A percentile compares a stretch with the other conserved stretches of the same genome.
phyloP scores from a whole-genome alignment of 2,329 filamentous ascomycete genomes.

The Penicillium brasilianum region DNA sequence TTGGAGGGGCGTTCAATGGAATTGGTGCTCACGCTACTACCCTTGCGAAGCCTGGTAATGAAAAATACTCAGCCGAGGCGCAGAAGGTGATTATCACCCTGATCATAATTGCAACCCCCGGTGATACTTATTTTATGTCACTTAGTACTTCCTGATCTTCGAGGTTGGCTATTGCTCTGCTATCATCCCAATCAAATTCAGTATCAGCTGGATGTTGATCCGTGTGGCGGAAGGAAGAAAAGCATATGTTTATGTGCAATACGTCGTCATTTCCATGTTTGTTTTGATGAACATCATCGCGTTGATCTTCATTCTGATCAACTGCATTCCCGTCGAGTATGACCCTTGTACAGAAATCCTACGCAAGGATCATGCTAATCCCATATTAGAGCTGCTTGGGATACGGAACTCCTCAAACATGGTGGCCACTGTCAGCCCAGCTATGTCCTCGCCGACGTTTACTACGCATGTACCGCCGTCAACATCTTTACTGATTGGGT shows the following conservation, averaged over 20 bases:
- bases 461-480: slow-evolving; percentile 33
- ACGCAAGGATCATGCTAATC: background rate
- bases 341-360: background rate
- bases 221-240: slow-evolving; percentile 32
- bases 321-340: background rate
- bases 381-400: slow-evolving; percentile 29
- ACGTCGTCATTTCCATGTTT: background rate
- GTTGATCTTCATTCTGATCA: background rate
- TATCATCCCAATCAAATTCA: slow-evolving; percentile 36
- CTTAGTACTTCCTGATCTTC: slow-evolving; percentile 33
- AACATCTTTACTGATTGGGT: slow-evolving; percentile 33
- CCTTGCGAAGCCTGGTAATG: background rate
- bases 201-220: slow-evolving; percentile 35
- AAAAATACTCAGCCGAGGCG: background rate
- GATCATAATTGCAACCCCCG: background rate
- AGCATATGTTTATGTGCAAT: slow-evolving; percentile 24
- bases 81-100: background rate
- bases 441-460: slow-evolving; percentile 30
- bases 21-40: background rate
- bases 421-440: slow-evolving; percentile 29
- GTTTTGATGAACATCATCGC: background rate
- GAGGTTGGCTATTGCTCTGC: slow-evolving; percentile 35
- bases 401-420: slow-evolving; percentile 19
- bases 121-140: background rate
- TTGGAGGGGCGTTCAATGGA: background rate